Evolutionary conservation across 75 land plant genomes (phyloP), one percentile per base, ranked within the genome.

Genomic region (Sequoia sempervirens): DNA sequence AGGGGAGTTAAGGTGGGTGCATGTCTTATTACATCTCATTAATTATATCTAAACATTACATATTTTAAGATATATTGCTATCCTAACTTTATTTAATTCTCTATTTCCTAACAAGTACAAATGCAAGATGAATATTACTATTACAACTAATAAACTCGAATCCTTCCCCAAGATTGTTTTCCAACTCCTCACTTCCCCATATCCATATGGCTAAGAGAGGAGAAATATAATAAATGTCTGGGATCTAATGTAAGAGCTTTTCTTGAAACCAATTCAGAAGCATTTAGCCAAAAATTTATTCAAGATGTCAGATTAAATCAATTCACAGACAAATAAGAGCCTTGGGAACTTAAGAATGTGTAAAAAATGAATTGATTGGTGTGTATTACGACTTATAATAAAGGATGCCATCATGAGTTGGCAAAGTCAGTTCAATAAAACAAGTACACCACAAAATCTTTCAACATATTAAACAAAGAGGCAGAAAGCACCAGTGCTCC

Each of bases 401-500:
- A 70, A 30, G 7, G 26, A 32, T 70, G 0, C 15, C 32, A 70
- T 50, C 2, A 26, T 2, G 12, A 32, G 15, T 66, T 66, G 10
- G 1, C 30, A 66, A 66, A 66, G 70, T 66, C 30, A 66, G 4
- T 66, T 17, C 18, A 17, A 5, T 66, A 26, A 28, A 66, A 28
- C 10, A 66, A 8, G 32, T 8, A 0, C 70, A 28, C 26, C 3
- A 7, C 7, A 66, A 15, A 66, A 66, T 26, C 2, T 15, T 66
- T n/a, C 6, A 28, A 26, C 70, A 66, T 8, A 66, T n/a, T 28
- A 66, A 47, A 80, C 43, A 52, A 9, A 80, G 45, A 82, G 32
- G 81, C 28, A 46, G 46, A 82, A 64, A 87, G 82, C 68, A 97
- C 99, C 99, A 81, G 99, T 94, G 90, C 99, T 97, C 82, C 99